These are phyloP conservation scores for Jimgerdemannia flammicorona DNA, from an alignment of 192 early-diverging fungal genomes.

Conservation along the genomic window DNA sequence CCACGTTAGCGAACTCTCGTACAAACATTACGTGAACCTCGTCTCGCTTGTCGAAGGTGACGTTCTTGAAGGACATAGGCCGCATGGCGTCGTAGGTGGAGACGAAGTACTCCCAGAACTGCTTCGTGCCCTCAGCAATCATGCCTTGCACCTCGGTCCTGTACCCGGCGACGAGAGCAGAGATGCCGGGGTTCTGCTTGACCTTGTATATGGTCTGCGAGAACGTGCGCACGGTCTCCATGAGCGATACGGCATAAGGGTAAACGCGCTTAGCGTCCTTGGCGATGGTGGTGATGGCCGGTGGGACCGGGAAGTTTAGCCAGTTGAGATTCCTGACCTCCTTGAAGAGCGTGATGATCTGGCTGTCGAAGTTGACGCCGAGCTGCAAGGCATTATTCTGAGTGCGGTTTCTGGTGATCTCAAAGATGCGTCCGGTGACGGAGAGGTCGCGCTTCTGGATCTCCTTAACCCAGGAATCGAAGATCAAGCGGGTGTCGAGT, in stretches of 20 bases:
- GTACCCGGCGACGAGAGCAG: constrained; percentile 86
- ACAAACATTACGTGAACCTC: constrained; percentile 92
- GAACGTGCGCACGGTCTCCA: constrained; percentile 93
- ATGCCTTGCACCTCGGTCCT: constrained; percentile 89
- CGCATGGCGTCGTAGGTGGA: constrained; percentile 53
- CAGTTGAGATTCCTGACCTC: constrained; percentile 97
- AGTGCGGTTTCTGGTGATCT: constrained; percentile 78
- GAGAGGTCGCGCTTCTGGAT: constrained; percentile 77
- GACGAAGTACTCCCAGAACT: constrained; percentile 96
- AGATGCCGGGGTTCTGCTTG: constrained; percentile 69
- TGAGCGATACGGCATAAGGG: constrained; percentile 95
- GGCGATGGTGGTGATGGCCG: constrained; percentile 83
- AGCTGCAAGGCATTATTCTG: constrained; percentile 71
- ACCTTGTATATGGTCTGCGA: constrained; percentile 79
- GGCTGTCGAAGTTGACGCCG: constrained; percentile 89
- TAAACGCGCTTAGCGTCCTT: constrained; percentile 97
- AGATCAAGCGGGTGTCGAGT: constrained; percentile 88
- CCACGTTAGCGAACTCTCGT: constrained; percentile 85
- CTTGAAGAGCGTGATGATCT: constrained; percentile 97
- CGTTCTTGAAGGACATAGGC: background rate
- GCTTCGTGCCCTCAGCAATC: constrained; percentile 72
- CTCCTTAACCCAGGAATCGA: constrained; percentile 87
- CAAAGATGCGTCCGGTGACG: constrained; percentile 87
- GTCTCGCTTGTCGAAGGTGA: constrained; percentile 61
- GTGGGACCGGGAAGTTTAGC: constrained; percentile 92